phyloP scores from a whole-genome alignment of 129 eudicot species.

The Glebionis coronaria region DNA sequence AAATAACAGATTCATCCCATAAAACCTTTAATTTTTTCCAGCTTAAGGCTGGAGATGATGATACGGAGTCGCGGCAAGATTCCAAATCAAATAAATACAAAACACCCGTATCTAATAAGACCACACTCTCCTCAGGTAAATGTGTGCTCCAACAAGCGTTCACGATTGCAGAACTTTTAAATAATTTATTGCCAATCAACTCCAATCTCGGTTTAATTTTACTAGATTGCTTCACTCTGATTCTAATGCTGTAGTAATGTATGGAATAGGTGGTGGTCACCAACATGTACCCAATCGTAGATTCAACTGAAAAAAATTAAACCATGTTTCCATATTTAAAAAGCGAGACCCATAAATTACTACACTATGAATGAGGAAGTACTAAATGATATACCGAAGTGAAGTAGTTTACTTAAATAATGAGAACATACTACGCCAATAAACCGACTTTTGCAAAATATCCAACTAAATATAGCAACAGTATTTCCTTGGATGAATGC shows the following conservation, averaged over 20 bases:
- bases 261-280: conserved; percentile 35
- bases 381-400: background rate
- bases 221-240: conserved; percentile 17
- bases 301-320: conserved; percentile 23
- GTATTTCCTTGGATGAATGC: background rate
- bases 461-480: no score
- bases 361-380: background rate
- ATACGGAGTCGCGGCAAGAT: conserved; percentile 7
- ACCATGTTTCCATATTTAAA: background rate
- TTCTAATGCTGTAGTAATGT: conserved; percentile 42
- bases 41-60: conserved; percentile 16
- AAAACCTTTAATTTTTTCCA: conserved; percentile 31
- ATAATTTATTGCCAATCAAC: conserved; percentile 33
- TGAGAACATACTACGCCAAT: background rate
- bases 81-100: conserved; percentile 61
- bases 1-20: conserved; percentile 31
- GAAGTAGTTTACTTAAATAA: background rate
- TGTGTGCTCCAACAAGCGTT: conserved; percentile 82
- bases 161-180: conserved; percentile 35
- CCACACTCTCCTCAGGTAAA: conserved; percentile 53
- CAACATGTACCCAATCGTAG: conserved; percentile 46
- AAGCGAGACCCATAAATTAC: background rate
- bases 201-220: conserved; percentile 26
- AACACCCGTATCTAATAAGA: conserved; percentile 57
- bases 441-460: background rate